These are phyloP conservation scores for Pythium phragmitis DNA, from an alignment of 352 stramenopile genomes.

Conservation along the genomic window DNA sequence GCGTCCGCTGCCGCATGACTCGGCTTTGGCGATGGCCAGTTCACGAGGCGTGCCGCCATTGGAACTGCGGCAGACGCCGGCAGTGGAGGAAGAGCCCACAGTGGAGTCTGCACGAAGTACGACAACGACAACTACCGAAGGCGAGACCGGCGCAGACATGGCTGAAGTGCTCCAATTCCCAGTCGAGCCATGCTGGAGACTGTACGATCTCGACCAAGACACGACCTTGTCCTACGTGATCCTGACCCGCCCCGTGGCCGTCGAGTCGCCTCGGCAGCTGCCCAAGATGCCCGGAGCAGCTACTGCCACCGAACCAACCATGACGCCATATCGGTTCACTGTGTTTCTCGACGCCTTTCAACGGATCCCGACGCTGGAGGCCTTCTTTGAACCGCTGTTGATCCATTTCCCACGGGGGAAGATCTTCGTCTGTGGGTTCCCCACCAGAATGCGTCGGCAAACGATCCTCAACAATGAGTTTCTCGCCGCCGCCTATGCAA, in stretches of 20 bases:
- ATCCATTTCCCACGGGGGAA: slow-evolving; percentile 62
- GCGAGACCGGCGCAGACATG: neutral
- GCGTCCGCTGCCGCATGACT: neutral
- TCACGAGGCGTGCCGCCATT: slow-evolving; percentile 1
- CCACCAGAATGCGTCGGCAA: slow-evolving; percentile 33
- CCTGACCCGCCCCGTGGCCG: slow-evolving; percentile 36
- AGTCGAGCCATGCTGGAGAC: slow-evolving; percentile 37
- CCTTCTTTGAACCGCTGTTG: slow-evolving; percentile 59
- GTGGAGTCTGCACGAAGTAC: slow-evolving; percentile 13
- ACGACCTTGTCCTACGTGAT: slow-evolving; percentile 51
- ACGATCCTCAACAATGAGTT: slow-evolving; percentile 53
- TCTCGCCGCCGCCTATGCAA: slow-evolving; percentile 42
- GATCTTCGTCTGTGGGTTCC: slow-evolving; percentile 63
- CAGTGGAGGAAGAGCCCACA: neutral
- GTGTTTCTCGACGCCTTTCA: slow-evolving; percentile 74
- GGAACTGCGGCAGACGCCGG: neutral
- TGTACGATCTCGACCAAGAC: slow-evolving; percentile 44
- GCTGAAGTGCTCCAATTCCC: slow-evolving; percentile 33
- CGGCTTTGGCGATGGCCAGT: neutral
- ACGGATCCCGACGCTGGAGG: slow-evolving; percentile 49
- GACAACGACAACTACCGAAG: neutral
- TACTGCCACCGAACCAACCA: neutral
- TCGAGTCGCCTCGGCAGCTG: neutral
- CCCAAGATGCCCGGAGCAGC: slow-evolving; percentile 9
- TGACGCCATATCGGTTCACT: slow-evolving; percentile 47